These are phyloP conservation scores for Flaveria robusta DNA, from an alignment of 129 eudicot genomes.

Conservation along the genomic window DNA sequence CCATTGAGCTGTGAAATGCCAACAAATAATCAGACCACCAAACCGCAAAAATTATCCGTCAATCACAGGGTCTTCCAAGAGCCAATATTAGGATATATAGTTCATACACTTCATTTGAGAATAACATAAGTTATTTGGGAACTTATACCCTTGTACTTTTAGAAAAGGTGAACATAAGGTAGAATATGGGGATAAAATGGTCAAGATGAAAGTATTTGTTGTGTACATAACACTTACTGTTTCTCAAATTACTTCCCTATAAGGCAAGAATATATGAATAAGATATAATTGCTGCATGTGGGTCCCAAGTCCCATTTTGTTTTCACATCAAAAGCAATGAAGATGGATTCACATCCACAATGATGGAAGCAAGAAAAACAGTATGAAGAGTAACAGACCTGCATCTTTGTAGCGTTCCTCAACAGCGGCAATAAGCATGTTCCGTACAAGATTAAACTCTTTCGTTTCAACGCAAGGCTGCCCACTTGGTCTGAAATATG, in stretches of 20 bases:
- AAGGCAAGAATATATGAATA: not conserved
- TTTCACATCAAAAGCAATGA: constrained; percentile 4
- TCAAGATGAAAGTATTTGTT: not conserved
- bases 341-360: not conserved
- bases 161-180: not conserved
- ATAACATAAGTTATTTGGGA: not conserved
- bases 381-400: constrained; percentile 43
- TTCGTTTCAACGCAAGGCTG: constrained; percentile 71
- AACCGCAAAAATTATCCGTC: not conserved
- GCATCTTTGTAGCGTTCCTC: constrained; percentile 96
- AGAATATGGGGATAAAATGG: not conserved
- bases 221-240: not conserved
- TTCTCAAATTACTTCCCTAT: not conserved
- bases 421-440: constrained; percentile 83
- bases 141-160: not conserved
- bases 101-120: not conserved
- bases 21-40: constrained; percentile 5
- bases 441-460: constrained; percentile 78
- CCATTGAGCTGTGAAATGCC: constrained; percentile 61
- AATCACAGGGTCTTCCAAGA: not conserved
- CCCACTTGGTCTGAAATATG: constrained; percentile 70
- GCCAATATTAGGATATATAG: not conserved
- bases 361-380: not conserved
- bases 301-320: not conserved
- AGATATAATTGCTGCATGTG: not conserved